These are phyloP conservation scores for Pythium scleroteichum DNA, from an alignment of 352 stramenopile genomes.

Conservation along the genomic window DNA sequence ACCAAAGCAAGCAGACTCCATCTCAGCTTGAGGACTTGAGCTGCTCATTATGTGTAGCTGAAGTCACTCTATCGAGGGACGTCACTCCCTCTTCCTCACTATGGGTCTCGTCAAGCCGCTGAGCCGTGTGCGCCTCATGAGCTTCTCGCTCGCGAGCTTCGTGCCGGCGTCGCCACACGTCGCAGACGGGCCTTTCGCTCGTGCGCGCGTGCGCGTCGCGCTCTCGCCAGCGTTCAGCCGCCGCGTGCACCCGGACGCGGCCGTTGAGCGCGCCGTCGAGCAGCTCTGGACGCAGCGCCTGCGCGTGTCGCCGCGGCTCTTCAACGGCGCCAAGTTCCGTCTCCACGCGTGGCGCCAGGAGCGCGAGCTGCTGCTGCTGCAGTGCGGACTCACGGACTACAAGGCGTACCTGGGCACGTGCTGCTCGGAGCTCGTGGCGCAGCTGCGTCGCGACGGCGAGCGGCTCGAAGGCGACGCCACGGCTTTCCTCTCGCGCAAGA, in stretches of 20 bases:
- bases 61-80: neutral
- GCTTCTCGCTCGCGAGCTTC: conserved; percentile 27
- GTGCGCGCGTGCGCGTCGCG: neutral
- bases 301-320: conserved; percentile 42
- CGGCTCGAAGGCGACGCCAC: conserved; percentile 28
- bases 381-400: conserved; percentile 71
- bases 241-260: conserved; percentile 37
- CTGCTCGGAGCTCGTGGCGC: conserved; percentile 42
- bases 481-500: conserved; percentile 74
- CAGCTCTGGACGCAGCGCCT: conserved; percentile 44
- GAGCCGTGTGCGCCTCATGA: conserved; percentile 17
- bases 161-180: conserved; percentile 7
- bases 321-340: conserved; percentile 80
- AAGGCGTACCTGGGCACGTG: conserved; percentile 77
- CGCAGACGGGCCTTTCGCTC: conserved; percentile 11
- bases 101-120: conserved; percentile 1
- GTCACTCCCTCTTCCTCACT: neutral
- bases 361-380: conserved; percentile 21
- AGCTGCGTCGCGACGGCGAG: conserved; percentile 37
- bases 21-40: no score
- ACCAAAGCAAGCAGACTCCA: no score
- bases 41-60: neutral
- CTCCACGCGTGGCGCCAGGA: conserved; percentile 25
- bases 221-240: conserved; percentile 53
- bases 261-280: conserved; percentile 40